These are phyloP conservation scores for Cyclotella kingstonii DNA, from an alignment of 108 stramenopile genomes.

Conservation along the genomic window DNA sequence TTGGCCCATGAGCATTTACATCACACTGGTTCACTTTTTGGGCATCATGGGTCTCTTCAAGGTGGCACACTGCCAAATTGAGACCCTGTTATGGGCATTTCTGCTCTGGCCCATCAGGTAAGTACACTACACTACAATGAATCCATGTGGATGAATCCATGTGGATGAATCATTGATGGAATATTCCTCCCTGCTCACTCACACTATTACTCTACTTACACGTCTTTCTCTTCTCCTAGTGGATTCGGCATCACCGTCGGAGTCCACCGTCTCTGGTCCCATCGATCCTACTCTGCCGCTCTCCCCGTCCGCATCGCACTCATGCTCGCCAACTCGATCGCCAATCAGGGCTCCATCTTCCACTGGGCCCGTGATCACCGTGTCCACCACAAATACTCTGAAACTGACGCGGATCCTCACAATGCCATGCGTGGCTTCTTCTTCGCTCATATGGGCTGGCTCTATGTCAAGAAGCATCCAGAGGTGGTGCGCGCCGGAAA, in stretches of 20 bases:
- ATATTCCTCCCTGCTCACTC: slow-evolving; percentile 5
- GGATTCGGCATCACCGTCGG: slow-evolving; percentile 98
- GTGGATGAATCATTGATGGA: neutral
- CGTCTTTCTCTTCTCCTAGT: slow-evolving; percentile 32
- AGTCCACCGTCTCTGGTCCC: slow-evolving; percentile 97
- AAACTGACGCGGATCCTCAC: slow-evolving; percentile 99
- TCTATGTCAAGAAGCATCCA: slow-evolving; percentile 96
- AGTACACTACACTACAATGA: slow-evolving; percentile 4
- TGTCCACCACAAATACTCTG: slow-evolving; percentile 98
- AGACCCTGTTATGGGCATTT: slow-evolving; percentile 94
- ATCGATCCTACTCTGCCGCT: slow-evolving; percentile 93
- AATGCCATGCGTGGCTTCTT: slow-evolving; percentile 99
- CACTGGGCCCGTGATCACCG: slow-evolving; percentile 98
- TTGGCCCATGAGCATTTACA: slow-evolving; percentile 98
- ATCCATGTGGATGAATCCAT: neutral
- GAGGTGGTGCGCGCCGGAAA: slow-evolving; percentile 93
- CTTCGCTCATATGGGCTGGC: slow-evolving; percentile 99
- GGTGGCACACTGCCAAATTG: slow-evolving; percentile 55
- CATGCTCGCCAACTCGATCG: slow-evolving; percentile 98
- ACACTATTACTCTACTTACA: neutral
- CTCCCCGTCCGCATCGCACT: slow-evolving; percentile 81
- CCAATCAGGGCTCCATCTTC: slow-evolving; percentile 98
- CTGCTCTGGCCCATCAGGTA: slow-evolving; percentile 96
- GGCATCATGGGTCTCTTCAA: slow-evolving; percentile 77
- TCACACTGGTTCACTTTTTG: slow-evolving; percentile 85